Base-by-base conservation (phyloP, 345 rosid species). In the Salix viminalis region DNA sequence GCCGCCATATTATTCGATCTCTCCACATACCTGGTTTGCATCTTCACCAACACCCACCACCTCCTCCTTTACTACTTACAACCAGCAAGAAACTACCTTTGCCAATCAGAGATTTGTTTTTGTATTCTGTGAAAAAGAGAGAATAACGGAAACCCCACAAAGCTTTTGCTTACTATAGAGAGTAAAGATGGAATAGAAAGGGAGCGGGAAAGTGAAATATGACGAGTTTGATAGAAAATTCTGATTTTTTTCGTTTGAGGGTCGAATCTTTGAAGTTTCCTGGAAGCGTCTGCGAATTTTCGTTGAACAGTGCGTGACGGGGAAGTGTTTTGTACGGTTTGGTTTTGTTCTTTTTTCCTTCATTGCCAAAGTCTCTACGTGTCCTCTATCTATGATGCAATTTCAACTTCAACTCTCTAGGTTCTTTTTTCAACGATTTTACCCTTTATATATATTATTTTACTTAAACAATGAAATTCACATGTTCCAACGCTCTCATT, bases 21-120 rank as follows among this genome's bases (percentile, higher is more conserved):
- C 28, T 81, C 84, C 60, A 77, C 4, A 50, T 70, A 73, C 79
- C 75, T 77, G 32, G 81, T 32, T 42, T 74, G 81, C 84, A 81
- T 77, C 68, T 70, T 65, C 54, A 65, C 60, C 56, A 4, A 39
- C 5, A 19, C 39, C 23, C 14, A 37, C 23, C 14, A 21, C 14
- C 70, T 21, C 26, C 24, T 37, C 41, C 26, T 36, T 18, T n/a
- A 34, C 26, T 34, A 4, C 41, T 66, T 66, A 37, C 41, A 67
- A 67, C 48, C 26, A 58, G 62, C 28, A 58, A n/a, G 62, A 58
- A 58, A 58, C 28, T n/a, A 36, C n/a, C 19, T 30, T 62, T 46
- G 16, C 74, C 50, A 46, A 62, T 39, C 7, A 64, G 34, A 69
- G 46, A 44, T n/a, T 32, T 69, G 7, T 42, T 56, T 6, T 16